Base-by-base conservation (phyloP, 331 rosid genomes). In the Dryas integrifolia region DNA sequence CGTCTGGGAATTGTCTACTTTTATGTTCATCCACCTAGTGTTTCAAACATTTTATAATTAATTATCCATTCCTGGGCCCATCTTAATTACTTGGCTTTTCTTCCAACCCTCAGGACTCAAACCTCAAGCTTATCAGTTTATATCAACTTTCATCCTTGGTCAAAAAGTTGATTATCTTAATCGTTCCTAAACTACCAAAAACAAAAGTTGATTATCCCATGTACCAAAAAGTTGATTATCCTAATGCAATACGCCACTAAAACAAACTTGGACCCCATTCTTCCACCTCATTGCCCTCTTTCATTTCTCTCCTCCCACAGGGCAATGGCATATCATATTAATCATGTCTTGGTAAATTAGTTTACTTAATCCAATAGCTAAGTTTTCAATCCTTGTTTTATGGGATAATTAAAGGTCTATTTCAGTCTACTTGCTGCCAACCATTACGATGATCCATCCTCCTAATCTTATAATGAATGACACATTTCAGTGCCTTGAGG, bases 181-280 rank as follows among this genome's bases (percentile, higher is more conserved):
- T 24, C 8, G 16, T 14, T 53, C 24, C 24, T 21, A 21, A 21
- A 30, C 35, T 30, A 30, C 35, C 35, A 30, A 30, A 30, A 48
- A 48, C 52, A 48, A 62, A 40, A 61, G 49, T 41, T 40, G 30
- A 4, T 49, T 49, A 49, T 49, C 53, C 4, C 9, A 49, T 43
- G 10, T 21, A 21, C 24, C 24, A 21, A 21, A 48, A 56, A 10
- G 13, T 18, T 52, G 53, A 58, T 18, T 50, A 59, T 58, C 74
- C 35, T 38, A 56, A 30, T 16, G 51, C 15, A 75, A 56, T 57
- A 48, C 67, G 57, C 35, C 60, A 11, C 58, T 49, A 62, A 10
- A n/a, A n/a, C 70, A 50, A 52, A 57, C 24, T 48, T 67, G 69
- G 18, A 39, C 74, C 51, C 69, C 55, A 40, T 38, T 24, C 46